Evolutionary conservation across 495 filamentous ascomycete species (phyloP), one percentile per base, ranked within the genome.

Genomic region (Tuber brumale): DNA sequence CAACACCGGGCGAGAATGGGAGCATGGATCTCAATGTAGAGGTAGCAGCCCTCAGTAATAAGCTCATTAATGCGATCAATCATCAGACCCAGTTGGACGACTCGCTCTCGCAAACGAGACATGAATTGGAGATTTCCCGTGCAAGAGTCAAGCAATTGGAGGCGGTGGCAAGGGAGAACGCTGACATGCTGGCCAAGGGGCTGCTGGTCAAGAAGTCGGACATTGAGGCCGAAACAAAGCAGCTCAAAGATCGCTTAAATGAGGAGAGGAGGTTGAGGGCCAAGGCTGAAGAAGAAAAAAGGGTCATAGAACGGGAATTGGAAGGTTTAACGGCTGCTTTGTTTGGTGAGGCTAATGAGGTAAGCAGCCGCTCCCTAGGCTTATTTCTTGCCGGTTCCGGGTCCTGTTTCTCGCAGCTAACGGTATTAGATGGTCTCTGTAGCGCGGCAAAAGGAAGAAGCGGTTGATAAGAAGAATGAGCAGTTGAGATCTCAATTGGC

Each of bases 31-130:
- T 97, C 70, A 93, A 91, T 83, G 89, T 91, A 74, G 95, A 99
- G 84, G 94, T 98, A 19, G 92, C 95, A 42, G 89, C 93, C 5
- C 86, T 99, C 37, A 97, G 93, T 84, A 94, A 94, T 70, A 99
- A 99, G 85, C 88, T 99, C 72, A 94, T 99, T 75, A 94, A 94
- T 80, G 94, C 95, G 72, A 97, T 99, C 84, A 99, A 99, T 83
- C 92, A 95, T 82, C 96, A 98, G 85, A 97, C 95, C 7, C 92
- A 87, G 43, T 86, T 99, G 42, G 95, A 99, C 81, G 95, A 99
- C 82, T 92, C 89, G 44, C 87, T 99, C 70, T 91, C 92, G 72
- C 90, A 88, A 39, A 92, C 95, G 39, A 89, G 92, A 27, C 90
- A 95, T 83, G 93, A 97, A 81, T 82, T 99, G 72, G 94, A 97